Base-by-base conservation (phyloP, 495 filamentous ascomycete species). In the Hypoxylon rickii region DNA sequence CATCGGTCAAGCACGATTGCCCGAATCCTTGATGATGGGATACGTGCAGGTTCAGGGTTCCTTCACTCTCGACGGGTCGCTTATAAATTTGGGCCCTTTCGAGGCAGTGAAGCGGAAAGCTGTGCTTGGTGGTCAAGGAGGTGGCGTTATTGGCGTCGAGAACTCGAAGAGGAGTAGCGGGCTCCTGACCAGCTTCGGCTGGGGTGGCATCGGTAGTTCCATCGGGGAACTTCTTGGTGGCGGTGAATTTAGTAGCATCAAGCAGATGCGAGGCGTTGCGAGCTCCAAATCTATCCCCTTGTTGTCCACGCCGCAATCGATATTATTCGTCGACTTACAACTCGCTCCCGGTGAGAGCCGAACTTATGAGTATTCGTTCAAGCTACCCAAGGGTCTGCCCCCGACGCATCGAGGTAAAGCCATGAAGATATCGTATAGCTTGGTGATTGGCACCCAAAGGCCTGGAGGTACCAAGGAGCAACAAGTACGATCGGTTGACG, bases 31-130 rank as follows among this genome's bases (percentile, higher is more conserved):
- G 44, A 92, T 98, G 85, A 97, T 98, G 94, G 94, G 92, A 7
- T 98, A 96, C 73, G 95, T 88, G 3, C 93, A 98, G 67, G 82
- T 97, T n/a, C 86, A 87, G 63, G 94, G 95, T 13, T 88, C 89
- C 0, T 98, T 97, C 58, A 90, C 86, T 0, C 72, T 97, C 5
- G 94, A 98, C 68, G 91, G 92, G 0, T 96, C 95, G 4, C 75
- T 98, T 26, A 82, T 97, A 46, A 91, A 96, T 57, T 86, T 94
- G 31, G 86, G 84, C 1, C 89, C 86, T 2, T 98, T 98, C 60
- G 95, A 98, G 66, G 90, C 95, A 49, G 90, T 97, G 20, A 98
- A 97, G 68, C 78, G 93, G 34, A 96, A 95, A 69, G 95, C 89
- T 22, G 89, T 96, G 12, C 80, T 96, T 18, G 90, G 93, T 33